Percentiles rank a stretch among this genome's conserved stretches.
Conservation (phyloP, 208 protist species). For the Leptomonas pyrrhocoris region DNA sequence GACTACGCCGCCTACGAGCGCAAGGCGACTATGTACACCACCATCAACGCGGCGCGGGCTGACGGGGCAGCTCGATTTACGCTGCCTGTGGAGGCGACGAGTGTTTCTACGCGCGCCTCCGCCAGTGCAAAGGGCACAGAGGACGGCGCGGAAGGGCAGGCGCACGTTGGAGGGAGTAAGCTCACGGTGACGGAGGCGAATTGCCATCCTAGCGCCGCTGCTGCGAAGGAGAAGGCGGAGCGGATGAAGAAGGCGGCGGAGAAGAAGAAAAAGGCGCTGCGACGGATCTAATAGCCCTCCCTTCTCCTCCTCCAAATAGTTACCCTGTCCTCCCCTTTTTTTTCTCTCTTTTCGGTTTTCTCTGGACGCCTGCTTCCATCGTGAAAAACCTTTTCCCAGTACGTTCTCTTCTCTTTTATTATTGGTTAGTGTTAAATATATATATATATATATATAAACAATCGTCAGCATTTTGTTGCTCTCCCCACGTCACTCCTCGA, state of each 20-base stretch:
- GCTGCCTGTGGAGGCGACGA: slow-evolving; percentile 4
- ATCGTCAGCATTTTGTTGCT: not conserved
- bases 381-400: too few species aligned
- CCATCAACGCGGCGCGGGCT: slow-evolving; percentile 69
- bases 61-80: slow-evolving; percentile 38
- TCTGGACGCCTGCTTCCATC: not conserved
- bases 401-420: too few species aligned
- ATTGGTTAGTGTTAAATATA: too few species aligned
- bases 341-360: not conserved
- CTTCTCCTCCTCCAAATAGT: not conserved
- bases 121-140: not conserved
- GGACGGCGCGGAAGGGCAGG: not conserved
- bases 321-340: slow-evolving; percentile 2
- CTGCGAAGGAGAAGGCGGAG: slow-evolving; percentile 18
- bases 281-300: slow-evolving; percentile 24
- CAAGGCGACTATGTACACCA: slow-evolving; percentile 83
- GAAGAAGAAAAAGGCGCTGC: slow-evolving; percentile 36
- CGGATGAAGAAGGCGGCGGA: slow-evolving; percentile 23
- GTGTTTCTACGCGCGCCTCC: not conserved
- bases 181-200: slow-evolving; percentile 27
- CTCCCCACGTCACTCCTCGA: not conserved
- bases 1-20: slow-evolving; percentile 90
- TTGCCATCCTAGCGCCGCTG: slow-evolving; percentile 8
- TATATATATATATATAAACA: too few species aligned
- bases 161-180: not conserved